phyloP scores from a whole-genome alignment of 805 yeast genomes.

The Saccharomycopsis sp. region DNA sequence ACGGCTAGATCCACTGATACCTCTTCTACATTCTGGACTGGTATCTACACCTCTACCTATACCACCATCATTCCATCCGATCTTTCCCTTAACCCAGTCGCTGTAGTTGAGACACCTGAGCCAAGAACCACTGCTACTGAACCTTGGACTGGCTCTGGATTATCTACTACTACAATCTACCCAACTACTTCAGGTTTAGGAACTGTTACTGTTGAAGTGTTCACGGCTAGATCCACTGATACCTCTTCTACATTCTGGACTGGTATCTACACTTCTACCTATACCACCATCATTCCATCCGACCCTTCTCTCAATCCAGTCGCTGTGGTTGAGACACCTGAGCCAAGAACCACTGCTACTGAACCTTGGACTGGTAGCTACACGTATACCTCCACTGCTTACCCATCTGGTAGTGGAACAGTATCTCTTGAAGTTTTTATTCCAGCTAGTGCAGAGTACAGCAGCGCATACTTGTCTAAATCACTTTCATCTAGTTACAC shows the following conservation, averaged over 20 bases:
- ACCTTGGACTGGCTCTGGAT: neutral
- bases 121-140: neutral
- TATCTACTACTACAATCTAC: neutral
- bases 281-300: slow-evolving; percentile 2
- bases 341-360: neutral
- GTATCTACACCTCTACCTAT: slow-evolving; percentile 15
- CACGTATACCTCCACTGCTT: neutral
- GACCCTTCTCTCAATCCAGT: slow-evolving; percentile 12
- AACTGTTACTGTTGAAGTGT: neutral
- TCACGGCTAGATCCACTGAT: too few species aligned
- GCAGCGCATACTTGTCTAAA: neutral
- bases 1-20: neutral
- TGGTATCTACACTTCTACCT: neutral
- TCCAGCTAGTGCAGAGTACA: too few species aligned
- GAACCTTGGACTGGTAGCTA: neutral
- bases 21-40: slow-evolving; percentile 4
- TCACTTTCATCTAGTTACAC: neutral
- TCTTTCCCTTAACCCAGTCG: too few species aligned
- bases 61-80: too few species aligned
- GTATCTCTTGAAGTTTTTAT: neutral
- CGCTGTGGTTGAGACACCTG: slow-evolving; percentile 3
- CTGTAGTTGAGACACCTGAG: too few species aligned
- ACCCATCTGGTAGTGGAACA: neutral
- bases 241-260: too few species aligned
- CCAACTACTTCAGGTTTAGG: neutral